Base-by-base conservation (phyloP, 345 rosid species). In the Pistacia vera region DNA sequence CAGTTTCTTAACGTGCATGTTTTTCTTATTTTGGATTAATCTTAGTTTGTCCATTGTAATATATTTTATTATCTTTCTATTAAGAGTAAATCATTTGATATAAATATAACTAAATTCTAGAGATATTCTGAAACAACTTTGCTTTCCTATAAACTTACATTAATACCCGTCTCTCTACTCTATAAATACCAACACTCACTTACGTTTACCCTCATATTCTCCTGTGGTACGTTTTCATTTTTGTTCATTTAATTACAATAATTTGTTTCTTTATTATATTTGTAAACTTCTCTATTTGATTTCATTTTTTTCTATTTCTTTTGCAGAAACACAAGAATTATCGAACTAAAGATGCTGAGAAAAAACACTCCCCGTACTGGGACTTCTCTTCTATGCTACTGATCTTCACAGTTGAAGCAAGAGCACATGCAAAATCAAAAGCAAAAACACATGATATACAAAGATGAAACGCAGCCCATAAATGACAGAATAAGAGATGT, bases 401-500 rank as follows among this genome's bases (percentile, higher is more conserved):
- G 63, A 33, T 51, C 20, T 12, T 36, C 11, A 38, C 74, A 57
- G 28, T 70, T 36, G 63, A n/a, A 56, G 73, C 49, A 63, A 11
- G 12, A n/a, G 28, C 28, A 30, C 4, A 41, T 41, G 46, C 46
- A 41, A 41, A 8, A 41, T 5, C 46, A 41, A 76, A 78, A 58
- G 60, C 70, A 17, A 5, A n/a, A 17, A 8, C 41, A 74, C 75
- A 7, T 66, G 79, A 80, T 62, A 58, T 87, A 81, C 63, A 85
- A 72, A 61, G 86, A 85, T 67, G 80, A 84, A 22, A 81, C 71
- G 3, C 77, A 80, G 52, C 79, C 83, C 7, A 0, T 78, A 0
- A 54, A 70, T 3, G 74, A 9, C 10, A 58, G 87, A 44, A 78
- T 79, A 49, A 76, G 22, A 35, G 87, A 85, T 64, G 71, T 87